Conservation (phyloP, 2,329 filamentous ascomycete genomes). For the Verticillium zaregamsianum region DNA sequence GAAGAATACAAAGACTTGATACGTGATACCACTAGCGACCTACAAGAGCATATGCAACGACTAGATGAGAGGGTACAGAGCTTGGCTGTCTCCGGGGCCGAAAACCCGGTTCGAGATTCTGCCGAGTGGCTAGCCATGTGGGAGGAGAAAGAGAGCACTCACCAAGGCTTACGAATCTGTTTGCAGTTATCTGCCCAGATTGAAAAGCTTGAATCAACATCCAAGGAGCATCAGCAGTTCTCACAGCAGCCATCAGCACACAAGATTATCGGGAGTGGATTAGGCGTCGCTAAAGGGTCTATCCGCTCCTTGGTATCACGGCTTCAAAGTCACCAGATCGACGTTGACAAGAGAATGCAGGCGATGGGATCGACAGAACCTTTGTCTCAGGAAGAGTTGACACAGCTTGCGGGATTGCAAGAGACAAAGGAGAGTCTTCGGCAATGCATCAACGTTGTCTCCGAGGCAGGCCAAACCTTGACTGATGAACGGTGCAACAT, state of each 20-base stretch:
- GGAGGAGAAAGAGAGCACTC: slow-evolving; percentile 1
- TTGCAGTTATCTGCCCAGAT: neutral
- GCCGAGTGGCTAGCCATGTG: neutral
- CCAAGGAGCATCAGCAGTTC: slow-evolving; percentile 12
- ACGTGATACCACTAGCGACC: neutral
- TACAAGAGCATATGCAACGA: slow-evolving; percentile 1
- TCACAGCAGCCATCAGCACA: slow-evolving; percentile 14
- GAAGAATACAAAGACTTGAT: slow-evolving; percentile 5
- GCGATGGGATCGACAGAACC: slow-evolving; percentile 1
- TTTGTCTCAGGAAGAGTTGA: slow-evolving; percentile 8
- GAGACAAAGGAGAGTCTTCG: slow-evolving; percentile 16
- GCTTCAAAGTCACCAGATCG: slow-evolving; percentile 12
- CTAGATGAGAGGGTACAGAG: slow-evolving; percentile 1
- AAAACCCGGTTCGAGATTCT: neutral
- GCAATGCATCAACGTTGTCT: slow-evolving; percentile 17
- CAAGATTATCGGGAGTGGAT: slow-evolving; percentile 12
- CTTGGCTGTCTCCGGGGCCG: neutral
- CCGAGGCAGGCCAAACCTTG: slow-evolving; percentile 13
- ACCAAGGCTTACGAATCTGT: slow-evolving; percentile 2
- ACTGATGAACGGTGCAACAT: slow-evolving; percentile 16
- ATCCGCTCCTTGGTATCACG: slow-evolving; percentile 13
- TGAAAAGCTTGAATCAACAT: slow-evolving; percentile 6
- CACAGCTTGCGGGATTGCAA: slow-evolving; percentile 13
- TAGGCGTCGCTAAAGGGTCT: slow-evolving; percentile 12
- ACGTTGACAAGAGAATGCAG: slow-evolving; percentile 13